Evolutionary conservation across 2,329 filamentous ascomycete genomes (phyloP).

Genomic region (Penicillium sumatraense): DNA sequence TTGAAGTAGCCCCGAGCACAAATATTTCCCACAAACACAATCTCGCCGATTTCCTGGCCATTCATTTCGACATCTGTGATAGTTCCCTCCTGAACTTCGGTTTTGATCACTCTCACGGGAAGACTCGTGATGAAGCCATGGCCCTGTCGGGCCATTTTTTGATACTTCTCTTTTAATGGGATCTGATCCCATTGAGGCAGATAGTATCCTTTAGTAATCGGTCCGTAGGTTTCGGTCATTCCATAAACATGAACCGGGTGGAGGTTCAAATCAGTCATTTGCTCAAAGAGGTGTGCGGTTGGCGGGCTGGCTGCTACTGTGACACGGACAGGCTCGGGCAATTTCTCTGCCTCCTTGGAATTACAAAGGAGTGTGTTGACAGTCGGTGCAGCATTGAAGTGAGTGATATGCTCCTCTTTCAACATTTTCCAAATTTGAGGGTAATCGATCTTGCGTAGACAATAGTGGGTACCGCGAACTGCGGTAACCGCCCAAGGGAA

Average conservation of each 20-base stretch:
- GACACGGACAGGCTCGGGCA: constrained; percentile 76
- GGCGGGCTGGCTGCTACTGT: constrained; percentile 93
- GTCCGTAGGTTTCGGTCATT: constrained; percentile 85
- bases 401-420: constrained; percentile 84
- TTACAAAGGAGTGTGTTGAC: constrained; percentile 93
- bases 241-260: constrained; percentile 94
- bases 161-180: constrained; percentile 75
- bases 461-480: constrained; percentile 92
- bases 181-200: constrained; percentile 83
- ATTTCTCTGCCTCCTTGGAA: constrained; percentile 70
- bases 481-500: constrained; percentile 94
- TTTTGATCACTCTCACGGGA: constrained; percentile 80
- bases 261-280: constrained; percentile 87
- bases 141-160: constrained; percentile 89
- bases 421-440: constrained; percentile 87
- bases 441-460: constrained; percentile 93
- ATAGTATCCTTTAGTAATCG: constrained; percentile 91
- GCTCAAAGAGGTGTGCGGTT: constrained; percentile 85
- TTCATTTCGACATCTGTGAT: constrained; percentile 71
- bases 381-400: constrained; percentile 94
- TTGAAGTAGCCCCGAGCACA: constrained; percentile 92
- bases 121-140: constrained; percentile 87
- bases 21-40: constrained; percentile 89
- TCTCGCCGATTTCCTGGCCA: constrained; percentile 78
- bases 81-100: constrained; percentile 69